phyloP scores from a whole-genome alignment of 2,329 filamentous ascomycete genomes.

The Mariannaea sp. region DNA sequence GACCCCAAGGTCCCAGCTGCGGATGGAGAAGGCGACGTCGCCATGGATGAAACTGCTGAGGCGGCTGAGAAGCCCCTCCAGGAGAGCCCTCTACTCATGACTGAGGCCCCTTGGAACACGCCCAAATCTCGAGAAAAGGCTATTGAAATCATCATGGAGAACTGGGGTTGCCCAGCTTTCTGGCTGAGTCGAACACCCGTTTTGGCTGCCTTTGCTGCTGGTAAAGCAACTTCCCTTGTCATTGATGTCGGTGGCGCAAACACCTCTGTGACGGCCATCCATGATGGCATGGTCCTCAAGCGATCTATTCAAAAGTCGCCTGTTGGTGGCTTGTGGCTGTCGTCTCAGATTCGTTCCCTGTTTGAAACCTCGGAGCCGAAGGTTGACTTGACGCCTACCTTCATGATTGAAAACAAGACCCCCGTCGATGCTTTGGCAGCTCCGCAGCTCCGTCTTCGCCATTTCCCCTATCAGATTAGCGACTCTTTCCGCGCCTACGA shows the following conservation, averaged over 20 bases:
- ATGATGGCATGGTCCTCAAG: constrained; percentile 93
- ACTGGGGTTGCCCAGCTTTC: constrained; percentile 93
- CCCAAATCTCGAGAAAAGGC: constrained; percentile 88
- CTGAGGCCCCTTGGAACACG: constrained; percentile 91
- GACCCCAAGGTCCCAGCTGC: constrained; percentile 60
- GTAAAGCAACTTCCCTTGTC: constrained; percentile 91
- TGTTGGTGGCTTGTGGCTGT: constrained; percentile 87
- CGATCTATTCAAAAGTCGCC: constrained; percentile 86
- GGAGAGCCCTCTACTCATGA: constrained; percentile 91
- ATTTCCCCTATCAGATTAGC: constrained; percentile 65
- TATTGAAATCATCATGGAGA: constrained; percentile 96
- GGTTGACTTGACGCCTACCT: constrained; percentile 80
- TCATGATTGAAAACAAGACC: constrained; percentile 84
- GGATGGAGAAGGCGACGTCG: constrained; percentile 65
- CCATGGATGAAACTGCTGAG: constrained; percentile 58
- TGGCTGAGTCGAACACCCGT: constrained; percentile 90
- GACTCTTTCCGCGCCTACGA: constrained; percentile 81
- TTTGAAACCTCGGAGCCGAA: constrained; percentile 72
- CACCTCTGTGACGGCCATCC: constrained; percentile 86
- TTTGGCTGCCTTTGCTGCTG: constrained; percentile 86
- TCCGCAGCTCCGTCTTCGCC: constrained; percentile 74
- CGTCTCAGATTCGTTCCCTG: constrained; percentile 81
- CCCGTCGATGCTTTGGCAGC: constrained; percentile 85
- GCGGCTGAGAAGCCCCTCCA: constrained; percentile 76
- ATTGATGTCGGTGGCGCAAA: constrained; percentile 90